Evolutionary conservation across 768 basidiomycete species (phyloP).

Genomic region (Phylloporus scabripes): DNA sequence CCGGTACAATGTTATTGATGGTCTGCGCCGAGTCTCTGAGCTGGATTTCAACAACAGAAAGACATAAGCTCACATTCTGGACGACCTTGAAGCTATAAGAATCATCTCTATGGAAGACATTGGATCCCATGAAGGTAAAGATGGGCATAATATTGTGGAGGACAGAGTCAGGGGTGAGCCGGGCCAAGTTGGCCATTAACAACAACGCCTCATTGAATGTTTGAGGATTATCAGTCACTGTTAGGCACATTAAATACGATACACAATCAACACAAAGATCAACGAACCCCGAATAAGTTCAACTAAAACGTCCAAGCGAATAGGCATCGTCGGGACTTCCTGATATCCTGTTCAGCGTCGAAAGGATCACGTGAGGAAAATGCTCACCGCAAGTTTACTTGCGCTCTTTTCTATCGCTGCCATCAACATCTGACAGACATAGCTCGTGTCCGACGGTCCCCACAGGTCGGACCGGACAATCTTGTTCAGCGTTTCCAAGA

Average conservation of each 20-base stretch:
- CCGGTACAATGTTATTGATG: constrained; percentile 88
- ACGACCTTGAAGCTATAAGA: constrained; percentile 93
- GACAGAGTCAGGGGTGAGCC: constrained; percentile 83
- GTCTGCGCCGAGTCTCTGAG: constrained; percentile 47
- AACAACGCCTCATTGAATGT: constrained; percentile 91
- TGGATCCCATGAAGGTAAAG: constrained; percentile 99
- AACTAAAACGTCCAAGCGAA: constrained; percentile 81
- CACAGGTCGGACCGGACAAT: constrained; percentile 53
- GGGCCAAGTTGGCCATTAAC: constrained; percentile 77
- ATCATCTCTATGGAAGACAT: constrained; percentile 94
- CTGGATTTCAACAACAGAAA: not conserved
- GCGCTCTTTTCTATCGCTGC: constrained; percentile 69
- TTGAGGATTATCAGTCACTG: constrained; percentile 88
- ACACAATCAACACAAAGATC: not conserved
- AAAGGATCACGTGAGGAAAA: not conserved
- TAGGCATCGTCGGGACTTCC: constrained; percentile 51
- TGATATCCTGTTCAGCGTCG: constrained; percentile 20
- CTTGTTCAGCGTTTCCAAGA: constrained; percentile 68
- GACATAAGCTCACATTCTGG: constrained; percentile 58
- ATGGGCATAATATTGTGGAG: constrained; percentile 96
- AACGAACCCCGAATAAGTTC: constrained; percentile 73
- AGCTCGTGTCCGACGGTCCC: constrained; percentile 61
- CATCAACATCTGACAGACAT: constrained; percentile 80
- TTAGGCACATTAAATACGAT: not conserved
- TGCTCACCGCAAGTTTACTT: constrained; percentile 47